These are phyloP conservation scores for Aspergillus bombycis DNA, from an alignment of 2,329 filamentous ascomycete species.

Conservation along the genomic window DNA sequence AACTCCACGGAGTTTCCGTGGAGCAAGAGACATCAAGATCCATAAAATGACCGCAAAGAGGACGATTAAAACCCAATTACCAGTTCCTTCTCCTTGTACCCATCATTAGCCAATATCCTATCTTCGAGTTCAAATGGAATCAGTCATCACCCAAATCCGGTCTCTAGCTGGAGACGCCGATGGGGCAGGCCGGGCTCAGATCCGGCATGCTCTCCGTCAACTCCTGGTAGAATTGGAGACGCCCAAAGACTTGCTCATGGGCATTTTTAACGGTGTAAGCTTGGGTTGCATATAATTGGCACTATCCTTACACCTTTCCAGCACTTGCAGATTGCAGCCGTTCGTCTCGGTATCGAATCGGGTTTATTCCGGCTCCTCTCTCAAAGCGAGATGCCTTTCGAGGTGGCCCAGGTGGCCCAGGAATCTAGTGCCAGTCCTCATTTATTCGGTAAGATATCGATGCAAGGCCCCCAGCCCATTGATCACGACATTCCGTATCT, in stretches of 20 bases:
- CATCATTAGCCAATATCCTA: too few species aligned
- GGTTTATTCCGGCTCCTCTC: constrained; percentile 15
- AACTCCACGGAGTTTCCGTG: constrained; percentile 4
- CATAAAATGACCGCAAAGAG: neutral
- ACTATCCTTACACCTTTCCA: neutral
- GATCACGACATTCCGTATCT: too few species aligned
- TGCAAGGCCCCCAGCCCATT: too few species aligned
- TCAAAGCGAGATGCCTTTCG: constrained; percentile 9
- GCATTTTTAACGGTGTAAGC: constrained; percentile 5
- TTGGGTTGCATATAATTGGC: neutral
- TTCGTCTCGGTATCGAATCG: constrained; percentile 14
- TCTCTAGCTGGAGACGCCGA: constrained; percentile 21
- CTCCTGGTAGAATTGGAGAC: neutral
- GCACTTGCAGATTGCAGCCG: constrained; percentile 3
- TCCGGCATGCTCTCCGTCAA: constrained; percentile 19
- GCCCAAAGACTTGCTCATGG: neutral
- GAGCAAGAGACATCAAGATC: neutral
- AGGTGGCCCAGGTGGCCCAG: constrained; percentile 2
- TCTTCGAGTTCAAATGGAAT: neutral
- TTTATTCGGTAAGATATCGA: too few species aligned
- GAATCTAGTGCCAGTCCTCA: neutral
- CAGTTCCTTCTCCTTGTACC: too few species aligned
- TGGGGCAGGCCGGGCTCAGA: constrained; percentile 21
- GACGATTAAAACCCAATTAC: too few species aligned
- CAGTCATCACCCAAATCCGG: constrained; percentile 12